phyloP scores from a whole-genome alignment of 2,329 filamentous ascomycete genomes.

The Zelopaecilomyces penicillatus region DNA sequence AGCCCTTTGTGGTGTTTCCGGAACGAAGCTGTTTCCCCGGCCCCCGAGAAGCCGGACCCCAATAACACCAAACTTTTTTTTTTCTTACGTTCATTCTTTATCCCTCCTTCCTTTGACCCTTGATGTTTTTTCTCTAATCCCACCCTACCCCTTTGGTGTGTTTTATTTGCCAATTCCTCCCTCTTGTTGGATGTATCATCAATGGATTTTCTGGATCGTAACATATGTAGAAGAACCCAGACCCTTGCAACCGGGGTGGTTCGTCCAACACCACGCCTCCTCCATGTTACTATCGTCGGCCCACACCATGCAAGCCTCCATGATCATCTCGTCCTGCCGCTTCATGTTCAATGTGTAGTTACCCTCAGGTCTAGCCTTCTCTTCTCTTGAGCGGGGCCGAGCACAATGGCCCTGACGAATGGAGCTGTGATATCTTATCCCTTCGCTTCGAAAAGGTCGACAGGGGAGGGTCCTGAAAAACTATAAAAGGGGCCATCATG shows the following conservation, averaged over 20 bases:
- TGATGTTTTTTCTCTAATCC: conserved; percentile 10
- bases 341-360: conserved; percentile 20
- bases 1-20: conserved; percentile 1
- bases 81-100: background rate
- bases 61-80: conserved; percentile 5
- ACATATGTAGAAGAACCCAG: background rate
- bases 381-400: conserved; percentile 33
- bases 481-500: conserved; percentile 56
- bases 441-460: conserved; percentile 26
- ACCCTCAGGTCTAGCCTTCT: conserved; percentile 25
- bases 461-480: conserved; percentile 34
- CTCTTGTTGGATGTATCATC: conserved; percentile 8
- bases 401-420: conserved; percentile 32
- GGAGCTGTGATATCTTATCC: conserved; percentile 35
- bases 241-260: conserved; percentile 7
- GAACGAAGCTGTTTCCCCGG: conserved; percentile 1
- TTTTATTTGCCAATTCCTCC: conserved; percentile 6
- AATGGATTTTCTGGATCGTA: conserved; percentile 5
- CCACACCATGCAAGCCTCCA: conserved; percentile 27
- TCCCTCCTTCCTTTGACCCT: conserved; percentile 5
- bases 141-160: conserved; percentile 13
- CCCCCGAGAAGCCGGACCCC: conserved; percentile 1
- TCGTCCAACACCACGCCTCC: conserved; percentile 12
- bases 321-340: conserved; percentile 23
- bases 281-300: conserved; percentile 21